These are phyloP conservation scores for Boletus insuetus DNA, from an alignment of 768 basidiomycete species.

Conservation along the genomic window DNA sequence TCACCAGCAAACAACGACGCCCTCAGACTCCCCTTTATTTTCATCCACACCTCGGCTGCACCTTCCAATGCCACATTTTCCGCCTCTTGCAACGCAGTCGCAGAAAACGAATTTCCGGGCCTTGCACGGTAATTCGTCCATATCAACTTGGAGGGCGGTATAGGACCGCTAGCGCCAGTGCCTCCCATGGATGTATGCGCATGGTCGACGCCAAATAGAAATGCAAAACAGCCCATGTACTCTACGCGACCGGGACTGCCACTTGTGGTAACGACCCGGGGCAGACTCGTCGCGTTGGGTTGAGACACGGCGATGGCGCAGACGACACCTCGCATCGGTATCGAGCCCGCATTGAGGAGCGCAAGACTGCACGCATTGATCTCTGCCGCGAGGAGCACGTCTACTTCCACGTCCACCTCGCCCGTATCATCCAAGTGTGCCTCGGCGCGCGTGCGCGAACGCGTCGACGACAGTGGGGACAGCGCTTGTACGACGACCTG, in stretches of 20 bases:
- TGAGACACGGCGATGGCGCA: constrained; percentile 63
- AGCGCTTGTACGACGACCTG: constrained; percentile 77
- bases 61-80: constrained; percentile 47
- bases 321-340: constrained; percentile 74
- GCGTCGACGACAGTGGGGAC: constrained; percentile 2
- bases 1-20: constrained; percentile 20
- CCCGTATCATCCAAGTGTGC: background rate
- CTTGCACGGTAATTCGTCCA: constrained; percentile 23
- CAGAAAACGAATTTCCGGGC: constrained; percentile 33
- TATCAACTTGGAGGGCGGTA: constrained; percentile 29
- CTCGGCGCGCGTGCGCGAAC: background rate
- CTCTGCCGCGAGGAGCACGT: constrained; percentile 55
- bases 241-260: constrained; percentile 24
- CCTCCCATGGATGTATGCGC: background rate
- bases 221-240: constrained; percentile 68
- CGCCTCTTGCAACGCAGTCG: constrained; percentile 42
- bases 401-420: constrained; percentile 8
- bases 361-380: constrained; percentile 73
- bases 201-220: constrained; percentile 41
- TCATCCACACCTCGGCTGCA: constrained; percentile 45
- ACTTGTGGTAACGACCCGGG: constrained; percentile 47
- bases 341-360: constrained; percentile 63
- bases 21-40: constrained; percentile 44
- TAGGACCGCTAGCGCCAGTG: background rate
- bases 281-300: constrained; percentile 6